A percentile compares a stretch with the other conserved stretches of the same genome.
These are phyloP conservation scores for Spencermartinsiella ligniputridi DNA, from an alignment of 1,139 yeast genomes.

Conservation along the genomic window DNA sequence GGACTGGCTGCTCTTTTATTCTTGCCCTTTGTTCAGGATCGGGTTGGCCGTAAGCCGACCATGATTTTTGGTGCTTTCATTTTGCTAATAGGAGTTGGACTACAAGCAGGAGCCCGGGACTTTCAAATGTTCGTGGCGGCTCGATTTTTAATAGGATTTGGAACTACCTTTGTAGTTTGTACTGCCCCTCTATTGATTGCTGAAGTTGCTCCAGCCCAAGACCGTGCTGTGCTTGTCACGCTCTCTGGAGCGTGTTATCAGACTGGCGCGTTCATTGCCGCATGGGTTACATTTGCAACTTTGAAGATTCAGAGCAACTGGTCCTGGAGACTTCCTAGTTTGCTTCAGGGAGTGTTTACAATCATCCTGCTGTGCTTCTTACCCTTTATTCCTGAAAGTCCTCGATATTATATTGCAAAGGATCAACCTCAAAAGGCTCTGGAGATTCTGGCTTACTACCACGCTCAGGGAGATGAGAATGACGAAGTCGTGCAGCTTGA, in stretches of 20 bases:
- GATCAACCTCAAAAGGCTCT: conserved; percentile 54
- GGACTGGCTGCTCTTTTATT: conserved; percentile 9
- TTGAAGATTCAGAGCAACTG: conserved; percentile 24
- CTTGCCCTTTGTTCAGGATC: conserved; percentile 16
- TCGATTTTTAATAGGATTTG: conserved; percentile 24
- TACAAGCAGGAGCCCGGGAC: conserved; percentile 6
- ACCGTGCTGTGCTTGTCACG: conserved; percentile 5
- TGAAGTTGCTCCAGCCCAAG: conserved; percentile 15
- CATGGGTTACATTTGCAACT: conserved; percentile 42
- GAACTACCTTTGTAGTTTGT: conserved; percentile 19
- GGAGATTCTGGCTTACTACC: conserved; percentile 22
- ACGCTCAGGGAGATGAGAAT: conserved; percentile 25
- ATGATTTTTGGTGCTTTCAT: conserved; percentile 14
- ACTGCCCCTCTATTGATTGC: conserved; percentile 18
- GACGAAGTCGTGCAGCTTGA: conserved; percentile 20
- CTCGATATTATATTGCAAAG: conserved; percentile 43
- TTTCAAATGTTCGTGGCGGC: conserved; percentile 9
- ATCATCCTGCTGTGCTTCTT: conserved; percentile 47
- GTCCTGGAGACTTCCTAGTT: conserved; percentile 45
- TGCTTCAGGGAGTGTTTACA: conserved; percentile 40
- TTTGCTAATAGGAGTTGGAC: conserved; percentile 11
- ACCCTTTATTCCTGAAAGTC: conserved; percentile 30
- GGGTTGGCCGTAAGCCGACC: conserved; percentile 13
- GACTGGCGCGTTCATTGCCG: conserved; percentile 47
- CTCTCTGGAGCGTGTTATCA: conserved; percentile 40